Evolutionary conservation across 768 basidiomycete species (phyloP).

Genomic region (Psilocybe sp.): DNA sequence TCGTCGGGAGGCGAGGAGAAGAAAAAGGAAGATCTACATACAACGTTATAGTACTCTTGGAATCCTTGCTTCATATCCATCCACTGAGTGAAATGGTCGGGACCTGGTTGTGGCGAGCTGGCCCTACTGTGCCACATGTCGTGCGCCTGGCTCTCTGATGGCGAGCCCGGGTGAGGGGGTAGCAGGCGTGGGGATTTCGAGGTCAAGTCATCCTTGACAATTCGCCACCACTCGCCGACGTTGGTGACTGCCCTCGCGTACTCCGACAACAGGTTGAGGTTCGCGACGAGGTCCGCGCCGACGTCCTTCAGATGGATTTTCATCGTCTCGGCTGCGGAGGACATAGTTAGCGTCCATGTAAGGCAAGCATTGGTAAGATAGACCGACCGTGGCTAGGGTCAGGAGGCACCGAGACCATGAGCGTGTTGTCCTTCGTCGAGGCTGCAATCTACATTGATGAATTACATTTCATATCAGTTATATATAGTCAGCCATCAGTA

Average conservation of each 20-base stretch:
- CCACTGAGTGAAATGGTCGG: constrained; percentile 17
- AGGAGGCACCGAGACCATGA: constrained; percentile 30
- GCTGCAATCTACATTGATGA: constrained; percentile 31
- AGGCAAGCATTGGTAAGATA: not conserved
- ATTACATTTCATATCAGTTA: not conserved
- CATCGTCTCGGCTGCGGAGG: constrained; percentile 24
- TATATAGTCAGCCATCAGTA: not conserved
- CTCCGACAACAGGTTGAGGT: constrained; percentile 31
- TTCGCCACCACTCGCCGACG: constrained; percentile 30
- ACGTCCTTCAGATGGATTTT: constrained; percentile 34
- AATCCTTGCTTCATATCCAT: constrained; percentile 18
- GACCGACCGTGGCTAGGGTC: constrained; percentile 32
- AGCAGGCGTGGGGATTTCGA: constrained; percentile 12
- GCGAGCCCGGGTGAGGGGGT: constrained; percentile 1
- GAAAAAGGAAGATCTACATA: constrained; percentile 9
- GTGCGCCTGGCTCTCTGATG: not conserved
- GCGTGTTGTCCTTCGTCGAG: constrained; percentile 31
- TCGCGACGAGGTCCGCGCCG: constrained; percentile 35
- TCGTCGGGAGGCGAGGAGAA: not conserved
- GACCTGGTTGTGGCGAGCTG: not conserved
- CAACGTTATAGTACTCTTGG: constrained; percentile 27
- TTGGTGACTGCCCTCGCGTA: constrained; percentile 25
- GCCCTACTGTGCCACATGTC: not conserved
- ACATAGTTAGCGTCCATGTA: not conserved
- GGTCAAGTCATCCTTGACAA: constrained; percentile 25